Evolutionary conservation across 495 filamentous ascomycete genomes (phyloP).

Genomic region (Tuber umbilicatum): DNA sequence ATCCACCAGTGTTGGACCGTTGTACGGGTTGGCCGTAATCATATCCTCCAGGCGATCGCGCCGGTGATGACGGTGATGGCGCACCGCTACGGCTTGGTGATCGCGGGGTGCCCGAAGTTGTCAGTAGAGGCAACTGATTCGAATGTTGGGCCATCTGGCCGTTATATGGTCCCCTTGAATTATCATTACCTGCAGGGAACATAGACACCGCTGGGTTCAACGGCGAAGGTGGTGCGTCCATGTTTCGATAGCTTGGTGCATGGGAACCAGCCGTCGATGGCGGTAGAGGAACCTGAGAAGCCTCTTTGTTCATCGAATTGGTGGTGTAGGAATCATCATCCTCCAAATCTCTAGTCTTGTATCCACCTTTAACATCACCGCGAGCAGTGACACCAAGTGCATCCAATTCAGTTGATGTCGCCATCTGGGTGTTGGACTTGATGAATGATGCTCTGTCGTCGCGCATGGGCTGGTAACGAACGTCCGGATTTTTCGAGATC

Average conservation of each 20-base stretch:
- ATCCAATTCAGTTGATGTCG: constrained; percentile 71
- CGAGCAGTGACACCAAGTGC: constrained; percentile 88
- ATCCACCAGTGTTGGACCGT: constrained; percentile 32
- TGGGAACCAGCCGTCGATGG: constrained; percentile 45
- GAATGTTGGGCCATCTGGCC: constrained; percentile 31
- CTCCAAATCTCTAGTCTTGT: constrained; percentile 61
- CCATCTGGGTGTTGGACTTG: constrained; percentile 90
- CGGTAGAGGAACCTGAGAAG: constrained; percentile 43
- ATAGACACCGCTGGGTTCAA: constrained; percentile 29
- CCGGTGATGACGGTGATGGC: constrained; percentile 29
- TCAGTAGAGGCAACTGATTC: constrained; percentile 38
- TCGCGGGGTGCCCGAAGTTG: constrained; percentile 28
- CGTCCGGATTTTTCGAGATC: constrained; percentile 90
- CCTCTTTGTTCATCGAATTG: constrained; percentile 26
- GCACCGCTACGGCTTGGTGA: constrained; percentile 34
- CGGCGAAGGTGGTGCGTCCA: constrained; percentile 31
- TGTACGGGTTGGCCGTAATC: constrained; percentile 23
- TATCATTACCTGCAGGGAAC: constrained; percentile 32
- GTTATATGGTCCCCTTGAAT: constrained; percentile 19
- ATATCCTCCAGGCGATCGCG: constrained; percentile 23
- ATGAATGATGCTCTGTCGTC: constrained; percentile 97
- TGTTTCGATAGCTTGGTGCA: constrained; percentile 29
- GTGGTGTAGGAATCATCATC: constrained; percentile 66
- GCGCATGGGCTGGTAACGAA: constrained; percentile 91
- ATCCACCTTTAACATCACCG: constrained; percentile 67